Evolutionary conservation across 2,329 filamentous ascomycete species (phyloP).

Genomic region (Diatrype stigma): DNA sequence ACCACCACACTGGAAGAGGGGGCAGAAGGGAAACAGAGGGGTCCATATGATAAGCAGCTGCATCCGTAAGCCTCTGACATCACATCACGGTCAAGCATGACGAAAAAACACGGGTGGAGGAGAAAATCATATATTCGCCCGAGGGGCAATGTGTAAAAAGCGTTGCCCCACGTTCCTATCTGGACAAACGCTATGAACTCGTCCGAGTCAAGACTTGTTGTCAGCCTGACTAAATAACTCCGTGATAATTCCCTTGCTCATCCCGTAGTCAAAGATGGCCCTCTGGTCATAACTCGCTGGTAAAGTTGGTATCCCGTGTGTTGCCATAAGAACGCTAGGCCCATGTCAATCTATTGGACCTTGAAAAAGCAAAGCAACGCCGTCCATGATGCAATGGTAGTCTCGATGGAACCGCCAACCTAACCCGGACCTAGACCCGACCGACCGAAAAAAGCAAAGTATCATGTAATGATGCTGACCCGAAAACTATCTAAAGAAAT

Average conservation of each 20-base stretch:
- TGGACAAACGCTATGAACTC: neutral
- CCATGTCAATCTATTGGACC: conserved; percentile 17
- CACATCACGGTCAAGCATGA: too few relatives aligned
- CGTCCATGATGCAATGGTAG: conserved; percentile 26
- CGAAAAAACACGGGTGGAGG: neutral
- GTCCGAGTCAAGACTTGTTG: neutral
- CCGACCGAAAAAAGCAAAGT: conserved; percentile 11
- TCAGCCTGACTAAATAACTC: neutral
- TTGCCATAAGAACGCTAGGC: neutral
- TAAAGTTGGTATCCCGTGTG: neutral
- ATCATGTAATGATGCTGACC: conserved; percentile 9
- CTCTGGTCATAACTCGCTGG: neutral
- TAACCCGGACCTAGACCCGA: conserved; percentile 7
- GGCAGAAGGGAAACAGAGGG: too few relatives aligned
- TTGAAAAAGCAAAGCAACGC: conserved; percentile 16
- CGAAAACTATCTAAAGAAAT: conserved; percentile 12
- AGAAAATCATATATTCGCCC: neutral
- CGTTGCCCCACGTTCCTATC: neutral
- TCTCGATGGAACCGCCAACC: conserved; percentile 10
- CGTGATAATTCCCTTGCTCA: neutral
- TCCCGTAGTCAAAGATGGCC: neutral
- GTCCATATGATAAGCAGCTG: too few relatives aligned
- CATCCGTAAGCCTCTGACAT: too few relatives aligned
- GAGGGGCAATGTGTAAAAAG: neutral
- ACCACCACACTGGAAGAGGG: too few relatives aligned